Evolutionary conservation across 108 stramenopile species (phyloP).

Genomic region (Nitzschia palea): DNA sequence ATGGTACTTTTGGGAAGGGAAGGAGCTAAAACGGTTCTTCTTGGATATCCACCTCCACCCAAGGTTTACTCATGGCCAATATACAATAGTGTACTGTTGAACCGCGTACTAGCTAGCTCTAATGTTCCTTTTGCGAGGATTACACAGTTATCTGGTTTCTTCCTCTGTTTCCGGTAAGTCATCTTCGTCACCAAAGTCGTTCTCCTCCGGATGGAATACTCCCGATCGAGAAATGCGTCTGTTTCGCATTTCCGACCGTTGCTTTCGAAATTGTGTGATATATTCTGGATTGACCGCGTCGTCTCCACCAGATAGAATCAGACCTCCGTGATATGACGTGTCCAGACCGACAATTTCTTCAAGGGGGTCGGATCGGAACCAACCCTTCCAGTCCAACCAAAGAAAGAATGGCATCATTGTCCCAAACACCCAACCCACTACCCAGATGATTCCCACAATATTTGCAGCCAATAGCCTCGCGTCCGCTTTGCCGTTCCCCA

Average conservation of each 20-base stretch:
- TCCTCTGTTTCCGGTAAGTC: neutral
- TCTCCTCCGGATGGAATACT: neutral
- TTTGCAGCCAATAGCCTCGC: slow-evolving; percentile 67
- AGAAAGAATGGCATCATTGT: slow-evolving; percentile 82
- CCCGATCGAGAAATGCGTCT: slow-evolving; percentile 1
- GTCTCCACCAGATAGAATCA: slow-evolving; percentile 34
- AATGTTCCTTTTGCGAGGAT: too few relatives aligned
- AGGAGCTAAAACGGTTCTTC: too few relatives aligned
- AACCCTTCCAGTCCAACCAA: slow-evolving; percentile 55
- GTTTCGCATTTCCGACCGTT: slow-evolving; percentile 21
- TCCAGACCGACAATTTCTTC: slow-evolving; percentile 88
- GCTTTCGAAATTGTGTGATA: slow-evolving; percentile 40
- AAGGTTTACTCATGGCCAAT: too few relatives aligned
- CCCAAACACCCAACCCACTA: slow-evolving; percentile 75
- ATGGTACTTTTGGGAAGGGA: too few relatives aligned
- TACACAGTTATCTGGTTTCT: slow-evolving; percentile 2
- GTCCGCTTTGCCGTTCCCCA: slow-evolving; percentile 35
- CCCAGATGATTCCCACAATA: slow-evolving; percentile 68
- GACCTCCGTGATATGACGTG: slow-evolving; percentile 78
- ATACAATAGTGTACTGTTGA: too few relatives aligned
- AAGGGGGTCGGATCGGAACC: slow-evolving; percentile 71
- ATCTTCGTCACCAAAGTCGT: slow-evolving; percentile 14
- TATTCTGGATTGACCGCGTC: slow-evolving; percentile 58
- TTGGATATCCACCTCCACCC: too few relatives aligned
- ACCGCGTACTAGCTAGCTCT: too few relatives aligned